Percentiles rank a stretch among this genome's conserved stretches.
Evolutionary conservation across 495 filamentous ascomycete genomes (phyloP).

Genomic region (Aspergillus nanangensis): DNA sequence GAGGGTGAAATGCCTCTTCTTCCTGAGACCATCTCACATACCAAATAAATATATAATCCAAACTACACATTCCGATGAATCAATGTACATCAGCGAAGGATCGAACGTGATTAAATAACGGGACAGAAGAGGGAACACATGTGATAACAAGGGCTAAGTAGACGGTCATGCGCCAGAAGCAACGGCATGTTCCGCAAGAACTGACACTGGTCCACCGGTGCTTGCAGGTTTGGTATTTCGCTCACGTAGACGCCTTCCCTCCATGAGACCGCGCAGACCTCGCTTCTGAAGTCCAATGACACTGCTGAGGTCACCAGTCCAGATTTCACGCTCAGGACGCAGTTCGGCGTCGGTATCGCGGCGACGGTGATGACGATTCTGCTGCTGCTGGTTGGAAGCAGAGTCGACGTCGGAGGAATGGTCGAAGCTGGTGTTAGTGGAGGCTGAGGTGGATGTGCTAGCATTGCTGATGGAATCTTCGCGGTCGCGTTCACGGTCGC

Average conservation of each 20-base stretch:
- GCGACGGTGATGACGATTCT: slow-evolving; percentile 13
- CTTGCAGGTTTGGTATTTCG: slow-evolving; percentile 42
- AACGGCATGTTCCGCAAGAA: not conserved
- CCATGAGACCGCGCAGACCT: slow-evolving; percentile 89
- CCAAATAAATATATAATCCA: too few relatives aligned
- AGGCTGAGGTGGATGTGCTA: slow-evolving; percentile 38
- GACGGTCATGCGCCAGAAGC: not conserved
- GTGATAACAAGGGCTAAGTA: not conserved
- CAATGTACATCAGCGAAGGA: too few relatives aligned
- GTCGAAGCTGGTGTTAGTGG: slow-evolving; percentile 35
- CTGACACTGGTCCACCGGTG: slow-evolving; percentile 10
- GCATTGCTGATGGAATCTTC: slow-evolving; percentile 40
- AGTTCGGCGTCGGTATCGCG: slow-evolving; percentile 32
- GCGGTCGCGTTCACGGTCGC: slow-evolving; percentile 25
- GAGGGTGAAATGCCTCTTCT: too few relatives aligned
- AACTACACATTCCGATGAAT: too few relatives aligned
- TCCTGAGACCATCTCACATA: too few relatives aligned
- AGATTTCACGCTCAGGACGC: slow-evolving; percentile 53
- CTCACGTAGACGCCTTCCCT: slow-evolving; percentile 83
- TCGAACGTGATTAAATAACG: not conserved
- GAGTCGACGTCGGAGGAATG: slow-evolving; percentile 38
- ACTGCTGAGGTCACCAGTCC: slow-evolving; percentile 79
- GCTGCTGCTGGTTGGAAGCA: slow-evolving; percentile 8
- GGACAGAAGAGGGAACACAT: not conserved
- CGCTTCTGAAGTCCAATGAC: slow-evolving; percentile 97